Evolutionary conservation across 495 filamentous ascomycete species (phyloP).

Genomic region (Penicillium odoratum): DNA sequence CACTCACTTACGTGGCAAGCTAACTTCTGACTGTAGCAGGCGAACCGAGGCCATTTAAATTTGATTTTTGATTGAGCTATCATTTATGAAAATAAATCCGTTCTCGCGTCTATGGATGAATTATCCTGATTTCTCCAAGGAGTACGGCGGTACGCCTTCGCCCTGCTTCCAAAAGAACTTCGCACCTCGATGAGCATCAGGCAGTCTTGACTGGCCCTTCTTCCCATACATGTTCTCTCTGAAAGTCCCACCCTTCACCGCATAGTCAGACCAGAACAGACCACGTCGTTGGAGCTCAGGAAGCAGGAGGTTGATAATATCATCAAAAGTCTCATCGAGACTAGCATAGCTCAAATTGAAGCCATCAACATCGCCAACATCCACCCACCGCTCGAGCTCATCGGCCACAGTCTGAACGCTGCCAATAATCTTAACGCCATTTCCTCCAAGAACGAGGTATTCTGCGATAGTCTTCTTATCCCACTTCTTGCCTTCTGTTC

Average conservation of each 20-base stretch:
- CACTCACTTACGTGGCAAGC: too few species aligned
- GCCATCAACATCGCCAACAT: constrained; percentile 61
- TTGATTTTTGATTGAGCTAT: too few species aligned
- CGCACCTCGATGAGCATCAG: constrained; percentile 44
- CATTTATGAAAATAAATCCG: background rate
- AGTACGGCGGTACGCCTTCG: constrained; percentile 32
- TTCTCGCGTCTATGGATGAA: background rate
- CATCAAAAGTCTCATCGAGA: constrained; percentile 61
- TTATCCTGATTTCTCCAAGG: constrained; percentile 15
- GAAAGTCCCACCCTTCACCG: constrained; percentile 44
- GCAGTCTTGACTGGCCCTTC: constrained; percentile 39
- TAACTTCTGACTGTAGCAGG: background rate
- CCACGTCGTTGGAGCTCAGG: constrained; percentile 48
- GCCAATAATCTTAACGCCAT: constrained; percentile 56
- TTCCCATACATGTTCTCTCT: constrained; percentile 44
- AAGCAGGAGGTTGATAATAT: constrained; percentile 53
- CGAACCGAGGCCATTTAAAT: too few species aligned
- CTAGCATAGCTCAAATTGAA: constrained; percentile 63
- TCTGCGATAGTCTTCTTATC: constrained; percentile 62
- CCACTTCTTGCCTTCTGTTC: constrained; percentile 53
- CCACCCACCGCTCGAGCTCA: constrained; percentile 60
- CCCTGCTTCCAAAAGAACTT: constrained; percentile 47
- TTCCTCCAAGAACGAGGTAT: constrained; percentile 60
- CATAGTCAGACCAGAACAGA: constrained; percentile 49
- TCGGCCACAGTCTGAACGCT: constrained; percentile 59